Base-by-base conservation (phyloP, 257 asterid genomes). In the Plantago ovata region DNA sequence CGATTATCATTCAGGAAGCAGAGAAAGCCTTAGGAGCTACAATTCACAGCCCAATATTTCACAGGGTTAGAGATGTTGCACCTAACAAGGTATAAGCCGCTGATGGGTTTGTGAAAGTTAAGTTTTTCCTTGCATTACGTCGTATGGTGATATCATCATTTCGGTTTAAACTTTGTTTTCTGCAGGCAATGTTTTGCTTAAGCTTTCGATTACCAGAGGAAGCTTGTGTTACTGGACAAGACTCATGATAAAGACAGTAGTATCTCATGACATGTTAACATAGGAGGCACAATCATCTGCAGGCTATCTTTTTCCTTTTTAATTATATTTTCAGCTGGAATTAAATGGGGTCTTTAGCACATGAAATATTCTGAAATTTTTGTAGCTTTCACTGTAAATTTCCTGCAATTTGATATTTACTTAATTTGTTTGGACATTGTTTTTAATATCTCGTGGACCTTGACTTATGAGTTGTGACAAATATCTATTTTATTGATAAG, bases 201-300 rank as follows among this genome's bases (percentile, higher is more conserved):
- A 92, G 95, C 79, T 88, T 92, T 82, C 79, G 80, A 77, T 79
- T 92, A 62, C 94, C 98, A 0, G 86, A 85, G 73, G 98, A 83
- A 81, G 70, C 93, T 28, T 87, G 93, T 73, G 52, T 58, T 19
- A 52, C 51, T 64, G 76, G 18, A 62, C 66, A 68, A 64, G 73
- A 42, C 43, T 57, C 61, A 36, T 46, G 58, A 49, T 33, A 22
- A 50, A 19, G 24, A 16, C 10, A 16, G 20, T 32, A 58, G 5
- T n/a, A n/a, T n/a, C n/a, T n/a, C n/a, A n/a, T n/a, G n/a, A n/a
- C n/a, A n/a, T n/a, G n/a, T n/a, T n/a, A 28, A 28, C 36, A 28
- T 28, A 28, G 36, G 4, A 28, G 1, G 36, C 4, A 6, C 36
- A 28, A 28, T 28, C 36, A 8, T 28, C 32, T 28, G 36, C 36